These are phyloP conservation scores for Mycotypha africana DNA, from an alignment of 371 early-diverging fungal genomes.

Conservation along the genomic window DNA sequence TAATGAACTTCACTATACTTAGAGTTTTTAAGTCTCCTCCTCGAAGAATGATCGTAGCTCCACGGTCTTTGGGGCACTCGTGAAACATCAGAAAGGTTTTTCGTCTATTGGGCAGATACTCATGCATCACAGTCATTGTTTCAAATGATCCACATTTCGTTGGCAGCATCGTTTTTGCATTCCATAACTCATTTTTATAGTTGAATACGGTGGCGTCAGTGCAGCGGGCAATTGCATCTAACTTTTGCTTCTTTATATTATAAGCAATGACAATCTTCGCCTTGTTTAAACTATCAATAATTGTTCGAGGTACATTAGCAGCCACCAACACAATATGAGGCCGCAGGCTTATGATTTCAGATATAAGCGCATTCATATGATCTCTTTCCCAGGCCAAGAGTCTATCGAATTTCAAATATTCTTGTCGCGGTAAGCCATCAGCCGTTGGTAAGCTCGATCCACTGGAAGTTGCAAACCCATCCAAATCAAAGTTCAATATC, in stretches of 20 bases:
- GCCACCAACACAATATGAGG: slow-evolving; percentile 81
- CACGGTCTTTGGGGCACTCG: slow-evolving; percentile 72
- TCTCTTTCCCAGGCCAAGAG: slow-evolving; percentile 78
- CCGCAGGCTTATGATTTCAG: slow-evolving; percentile 65
- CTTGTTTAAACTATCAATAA: slow-evolving; percentile 77
- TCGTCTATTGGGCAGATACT: slow-evolving; percentile 65
- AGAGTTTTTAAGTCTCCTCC: slow-evolving; percentile 63
- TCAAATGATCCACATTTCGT: slow-evolving; percentile 76
- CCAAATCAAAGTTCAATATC: slow-evolving; percentile 81
- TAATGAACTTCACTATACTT: slow-evolving; percentile 67
- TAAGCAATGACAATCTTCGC: slow-evolving; percentile 71
- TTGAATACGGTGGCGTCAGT: slow-evolving; percentile 79
- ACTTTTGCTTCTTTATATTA: slow-evolving; percentile 77
- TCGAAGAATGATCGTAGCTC: slow-evolving; percentile 86
- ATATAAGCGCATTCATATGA: slow-evolving; percentile 69
- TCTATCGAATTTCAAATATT: slow-evolving; percentile 53
- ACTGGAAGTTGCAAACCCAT: slow-evolving; percentile 53
- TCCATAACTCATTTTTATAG: slow-evolving; percentile 70
- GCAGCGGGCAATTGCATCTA: slow-evolving; percentile 76
- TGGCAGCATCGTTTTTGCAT: slow-evolving; percentile 53
- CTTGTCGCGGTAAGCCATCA: slow-evolving; percentile 4
- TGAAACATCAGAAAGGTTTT: slow-evolving; percentile 86
- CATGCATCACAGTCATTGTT: slow-evolving; percentile 73
- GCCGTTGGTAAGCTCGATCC: neutral
- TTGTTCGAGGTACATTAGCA: slow-evolving; percentile 70